phyloP scores from a whole-genome alignment of 371 early-diverging fungal species.

The Lichtheimia corymbifera region DNA sequence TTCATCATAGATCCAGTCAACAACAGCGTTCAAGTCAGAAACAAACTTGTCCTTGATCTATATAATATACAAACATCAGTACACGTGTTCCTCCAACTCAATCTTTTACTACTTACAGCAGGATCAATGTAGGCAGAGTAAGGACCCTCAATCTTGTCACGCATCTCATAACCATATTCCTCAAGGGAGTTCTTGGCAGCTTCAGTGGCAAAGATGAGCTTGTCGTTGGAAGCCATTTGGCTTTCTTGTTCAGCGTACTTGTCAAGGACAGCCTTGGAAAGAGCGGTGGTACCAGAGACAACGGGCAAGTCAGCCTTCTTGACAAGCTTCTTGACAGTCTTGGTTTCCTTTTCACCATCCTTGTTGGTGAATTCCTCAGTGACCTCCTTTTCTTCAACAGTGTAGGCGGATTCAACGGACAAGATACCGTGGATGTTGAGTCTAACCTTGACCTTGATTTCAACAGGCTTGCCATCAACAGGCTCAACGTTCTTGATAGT shows the following conservation, averaged over 20 bases:
- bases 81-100: too few species aligned
- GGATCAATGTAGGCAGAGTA: constrained; percentile 79
- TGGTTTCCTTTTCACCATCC: constrained; percentile 61
- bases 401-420: constrained; percentile 82
- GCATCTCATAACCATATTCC: constrained; percentile 97
- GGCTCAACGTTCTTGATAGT: constrained; percentile 60
- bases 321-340: constrained; percentile 85
- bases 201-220: constrained; percentile 92
- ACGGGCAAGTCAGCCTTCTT: constrained; percentile 87
- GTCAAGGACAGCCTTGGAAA: constrained; percentile 58
- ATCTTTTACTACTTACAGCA: constrained; percentile 29
- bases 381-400: constrained; percentile 85
- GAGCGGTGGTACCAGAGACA: constrained; percentile 58
- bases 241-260: constrained; percentile 78
- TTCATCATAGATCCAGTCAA: constrained; percentile 98
- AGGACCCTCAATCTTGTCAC: constrained; percentile 77
- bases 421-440: constrained; percentile 85
- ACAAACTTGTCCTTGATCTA: constrained; percentile 69
- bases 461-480: constrained; percentile 57
- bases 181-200: constrained; percentile 93
- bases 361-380: constrained; percentile 68
- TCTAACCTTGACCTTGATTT: constrained; percentile 92
- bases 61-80: too few species aligned
- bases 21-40: constrained; percentile 72
- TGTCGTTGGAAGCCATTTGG: constrained; percentile 85